Conservation (phyloP, 208 protist genomes). For the Naegleria gruberi region DNA sequence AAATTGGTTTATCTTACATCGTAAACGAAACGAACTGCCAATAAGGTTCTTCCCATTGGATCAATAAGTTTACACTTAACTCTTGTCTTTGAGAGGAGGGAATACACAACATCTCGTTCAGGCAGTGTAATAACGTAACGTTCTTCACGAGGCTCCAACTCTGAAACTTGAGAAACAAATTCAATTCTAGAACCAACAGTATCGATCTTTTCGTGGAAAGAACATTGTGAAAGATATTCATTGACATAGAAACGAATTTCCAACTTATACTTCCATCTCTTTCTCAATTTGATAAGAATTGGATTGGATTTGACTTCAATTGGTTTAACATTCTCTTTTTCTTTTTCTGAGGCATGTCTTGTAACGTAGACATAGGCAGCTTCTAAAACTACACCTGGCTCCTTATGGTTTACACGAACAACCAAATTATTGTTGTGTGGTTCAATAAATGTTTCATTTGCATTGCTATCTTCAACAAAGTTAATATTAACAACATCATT, state of each 20-base stretch:
- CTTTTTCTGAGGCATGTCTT: constrained; percentile 9
- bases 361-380: constrained; percentile 9
- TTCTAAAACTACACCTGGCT: constrained; percentile 9
- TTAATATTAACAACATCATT: not conserved
- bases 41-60: not conserved
- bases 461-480: not conserved
- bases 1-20: constrained; percentile 18
- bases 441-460: not conserved
- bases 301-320: constrained; percentile 5
- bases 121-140: constrained; percentile 13
- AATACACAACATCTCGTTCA: constrained; percentile 2
- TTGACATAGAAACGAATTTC: constrained; percentile 27
- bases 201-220: constrained; percentile 17
- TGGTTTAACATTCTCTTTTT: not conserved
- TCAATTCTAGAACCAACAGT: not conserved
- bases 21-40: constrained; percentile 13
- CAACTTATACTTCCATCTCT: constrained; percentile 24
- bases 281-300: constrained; percentile 6
- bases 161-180: constrained; percentile 1
- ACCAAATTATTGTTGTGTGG: not conserved
- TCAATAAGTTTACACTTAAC: constrained; percentile 12
- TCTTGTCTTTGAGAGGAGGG: not conserved
- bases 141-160: constrained; percentile 5
- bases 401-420: not conserved
- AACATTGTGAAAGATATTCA: constrained; percentile 3